Base-by-base conservation (phyloP, 805 yeast species). In the Saccharomycopsis fermentans region DNA sequence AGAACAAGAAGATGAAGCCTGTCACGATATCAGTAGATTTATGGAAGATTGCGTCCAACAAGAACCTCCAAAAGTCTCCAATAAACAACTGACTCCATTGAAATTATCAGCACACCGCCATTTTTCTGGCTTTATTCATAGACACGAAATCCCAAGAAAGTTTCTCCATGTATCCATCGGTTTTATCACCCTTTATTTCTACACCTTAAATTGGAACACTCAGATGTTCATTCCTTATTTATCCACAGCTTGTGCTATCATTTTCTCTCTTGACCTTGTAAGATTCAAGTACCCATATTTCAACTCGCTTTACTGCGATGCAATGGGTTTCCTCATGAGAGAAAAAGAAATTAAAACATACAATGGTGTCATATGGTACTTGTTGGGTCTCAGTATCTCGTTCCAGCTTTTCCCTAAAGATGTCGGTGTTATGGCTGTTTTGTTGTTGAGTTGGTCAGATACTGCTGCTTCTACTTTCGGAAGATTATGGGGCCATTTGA, bases 391-490 rank as follows among this genome's bases (percentile, higher is more conserved):
- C 52, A 73, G 82, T 27, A 73, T 89, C 63, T 89, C 90, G 9
- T 87, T 90, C 66, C 62, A 77, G 1, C 70, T 82, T 24, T 85
- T 82, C 65, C 83, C 92, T 14, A 89, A 90, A 71, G 99, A 94
- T 67, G 83, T 94, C 54, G 77, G 85, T 0, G 74, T 91, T 29
- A 77, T 90, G 74, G 77, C 96, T 24, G 82, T 90, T 2, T 76
- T 90, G 63, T 74, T 92, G 55, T 78, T 94, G 62, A 87, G 97
- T 67, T 94, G 98, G 98, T 90, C 96, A 4, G 99, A 94, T 68
- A 90, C 98, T 9, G 92, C 97, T 1, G 99, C 99, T 1, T 89
- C 97, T 2, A 89, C 97, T 0, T 73, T 91, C 67, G 99, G 99
- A 43, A 79, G 99, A 64, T 80, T 80, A 58, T 92, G 74, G 69